A percentile compares a stretch with the other conserved stretches of the same genome.
Evolutionary conservation across 495 filamentous ascomycete species (phyloP).

Genomic region (Hypoxylon perforatum): DNA sequence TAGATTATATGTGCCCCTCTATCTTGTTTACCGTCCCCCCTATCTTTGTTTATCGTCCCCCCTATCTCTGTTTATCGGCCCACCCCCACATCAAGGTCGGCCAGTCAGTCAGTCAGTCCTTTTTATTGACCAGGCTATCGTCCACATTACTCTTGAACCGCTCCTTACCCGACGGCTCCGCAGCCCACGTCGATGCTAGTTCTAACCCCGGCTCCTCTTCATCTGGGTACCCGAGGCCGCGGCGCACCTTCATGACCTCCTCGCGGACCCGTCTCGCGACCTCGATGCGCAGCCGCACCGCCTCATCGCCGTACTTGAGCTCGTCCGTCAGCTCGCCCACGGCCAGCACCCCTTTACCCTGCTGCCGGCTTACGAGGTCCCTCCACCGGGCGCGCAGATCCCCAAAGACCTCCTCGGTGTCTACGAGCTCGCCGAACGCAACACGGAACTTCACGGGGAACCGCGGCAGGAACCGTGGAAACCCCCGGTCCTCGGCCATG

Average conservation of each 20-base stretch:
- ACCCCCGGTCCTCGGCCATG: constrained; percentile 83
- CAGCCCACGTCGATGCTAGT: constrained; percentile 61
- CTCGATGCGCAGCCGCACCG: constrained; percentile 81
- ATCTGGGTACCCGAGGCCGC: constrained; percentile 75
- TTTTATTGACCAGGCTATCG: constrained; percentile 58
- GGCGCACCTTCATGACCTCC: constrained; percentile 81
- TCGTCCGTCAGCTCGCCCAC: constrained; percentile 75
- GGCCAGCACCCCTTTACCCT: constrained; percentile 19
- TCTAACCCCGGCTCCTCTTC: constrained; percentile 67
- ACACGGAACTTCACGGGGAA: constrained; percentile 75
- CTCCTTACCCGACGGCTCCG: constrained; percentile 47
- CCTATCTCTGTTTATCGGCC: too few relatives aligned
- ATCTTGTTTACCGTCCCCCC: too few relatives aligned
- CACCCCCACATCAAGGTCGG: too few relatives aligned
- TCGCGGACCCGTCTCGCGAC: constrained; percentile 79
- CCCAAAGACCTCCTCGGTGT: constrained; percentile 70
- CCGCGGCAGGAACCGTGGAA: constrained; percentile 85
- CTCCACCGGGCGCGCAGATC: constrained; percentile 78
- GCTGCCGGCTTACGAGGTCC: constrained; percentile 59
- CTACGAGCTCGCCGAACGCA: constrained; percentile 75
- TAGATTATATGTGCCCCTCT: too few relatives aligned
- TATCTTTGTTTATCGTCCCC: too few relatives aligned
- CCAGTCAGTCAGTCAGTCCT: too few relatives aligned
- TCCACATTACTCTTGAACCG: constrained; percentile 60
- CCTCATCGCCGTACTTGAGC: constrained; percentile 77